Evolutionary conservation across 169 alveolate genomes (phyloP).

Genomic region (Plasmodium berghei): DNA sequence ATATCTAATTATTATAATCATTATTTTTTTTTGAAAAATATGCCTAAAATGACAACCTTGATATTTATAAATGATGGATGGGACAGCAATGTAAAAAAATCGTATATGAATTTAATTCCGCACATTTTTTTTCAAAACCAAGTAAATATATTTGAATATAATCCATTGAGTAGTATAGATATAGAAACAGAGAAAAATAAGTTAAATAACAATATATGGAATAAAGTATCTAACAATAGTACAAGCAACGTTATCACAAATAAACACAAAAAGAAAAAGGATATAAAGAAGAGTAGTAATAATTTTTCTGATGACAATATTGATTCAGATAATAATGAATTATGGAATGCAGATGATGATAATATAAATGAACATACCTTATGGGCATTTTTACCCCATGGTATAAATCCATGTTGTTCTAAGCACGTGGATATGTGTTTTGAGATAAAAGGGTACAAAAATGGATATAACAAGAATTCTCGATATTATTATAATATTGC

Average conservation of each 20-base stretch:
- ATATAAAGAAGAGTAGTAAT: slow-evolving; percentile 1
- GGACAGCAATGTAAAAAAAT: slow-evolving; percentile 55
- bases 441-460: neutral
- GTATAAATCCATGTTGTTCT: slow-evolving; percentile 57
- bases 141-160: slow-evolving; percentile 67
- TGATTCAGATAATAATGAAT: neutral
- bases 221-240: slow-evolving; percentile 40
- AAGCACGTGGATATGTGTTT: slow-evolving; percentile 10
- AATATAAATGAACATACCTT: slow-evolving; percentile 37
- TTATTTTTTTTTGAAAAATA: slow-evolving; percentile 57
- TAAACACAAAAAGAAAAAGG: slow-evolving; percentile 60
- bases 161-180: slow-evolving; percentile 44
- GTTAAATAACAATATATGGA: slow-evolving; percentile 45
- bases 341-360: neutral
- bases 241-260: slow-evolving; percentile 31
- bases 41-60: slow-evolving; percentile 62
- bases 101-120: slow-evolving; percentile 64
- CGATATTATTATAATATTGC: slow-evolving; percentile 43
- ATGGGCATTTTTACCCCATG: slow-evolving; percentile 76
- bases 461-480: neutral
- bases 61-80: slow-evolving; percentile 70
- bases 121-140: slow-evolving; percentile 74
- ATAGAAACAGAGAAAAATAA: slow-evolving; percentile 30
- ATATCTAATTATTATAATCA: slow-evolving; percentile 63
- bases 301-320: no score